phyloP scores from a whole-genome alignment of 495 filamentous ascomycete genomes.

The Hypomontagnella monticulosa region DNA sequence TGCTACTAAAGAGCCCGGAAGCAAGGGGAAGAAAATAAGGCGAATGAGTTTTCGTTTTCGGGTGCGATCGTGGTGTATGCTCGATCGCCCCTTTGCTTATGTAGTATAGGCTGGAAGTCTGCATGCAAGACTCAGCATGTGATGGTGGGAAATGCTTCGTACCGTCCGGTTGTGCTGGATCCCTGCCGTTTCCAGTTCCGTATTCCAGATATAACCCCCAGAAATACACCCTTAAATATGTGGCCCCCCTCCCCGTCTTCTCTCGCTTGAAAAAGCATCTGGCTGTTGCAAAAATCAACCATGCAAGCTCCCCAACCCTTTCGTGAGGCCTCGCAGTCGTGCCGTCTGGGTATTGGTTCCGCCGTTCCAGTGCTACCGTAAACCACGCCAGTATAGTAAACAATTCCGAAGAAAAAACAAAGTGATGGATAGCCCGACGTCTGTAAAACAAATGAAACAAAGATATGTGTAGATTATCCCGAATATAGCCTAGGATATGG shows the following conservation, averaged over 20 bases:
- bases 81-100: conserved; percentile 11
- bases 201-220: conserved; percentile 14
- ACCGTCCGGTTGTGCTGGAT: conserved; percentile 1
- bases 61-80: conserved; percentile 1
- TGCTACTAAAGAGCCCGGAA: not conserved
- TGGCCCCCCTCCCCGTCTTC: conserved; percentile 8
- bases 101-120: not conserved
- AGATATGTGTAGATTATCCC: conserved; percentile 12
- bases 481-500: conserved; percentile 5
- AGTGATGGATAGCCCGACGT: conserved; percentile 25
- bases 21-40: conserved; percentile 3
- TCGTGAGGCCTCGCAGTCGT: conserved; percentile 26
- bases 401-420: conserved; percentile 29
- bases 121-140: conserved; percentile 8
- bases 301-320: conserved; percentile 22
- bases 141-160: conserved; percentile 2
- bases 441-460: conserved; percentile 26
- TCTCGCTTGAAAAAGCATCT: conserved; percentile 13
- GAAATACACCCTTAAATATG: conserved; percentile 9
- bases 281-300: conserved; percentile 31
- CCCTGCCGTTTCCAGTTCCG: conserved; percentile 16
- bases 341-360: conserved; percentile 45
- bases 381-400: conserved; percentile 31
- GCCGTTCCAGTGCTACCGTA: conserved; percentile 32
- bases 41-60: conserved; percentile 6